Evolutionary conservation across 2,329 filamentous ascomycete species (phyloP).

Genomic region (Nothopassalora personata): DNA sequence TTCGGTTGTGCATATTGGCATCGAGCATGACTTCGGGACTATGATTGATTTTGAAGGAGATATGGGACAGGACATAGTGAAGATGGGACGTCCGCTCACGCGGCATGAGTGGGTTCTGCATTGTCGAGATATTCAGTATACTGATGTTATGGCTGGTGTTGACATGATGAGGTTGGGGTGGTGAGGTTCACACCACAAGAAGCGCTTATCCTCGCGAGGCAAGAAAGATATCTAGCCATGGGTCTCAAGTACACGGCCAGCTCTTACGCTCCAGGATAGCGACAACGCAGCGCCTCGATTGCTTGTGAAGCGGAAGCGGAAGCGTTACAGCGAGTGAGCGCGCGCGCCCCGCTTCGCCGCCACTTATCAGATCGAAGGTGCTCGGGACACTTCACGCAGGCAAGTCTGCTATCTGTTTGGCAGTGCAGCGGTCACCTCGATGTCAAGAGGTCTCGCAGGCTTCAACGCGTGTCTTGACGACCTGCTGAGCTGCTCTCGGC

Average conservation of each 20-base stretch:
- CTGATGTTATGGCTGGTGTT: background rate
- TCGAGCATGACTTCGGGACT: background rate
- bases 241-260: too few relatives aligned
- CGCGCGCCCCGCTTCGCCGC: too few relatives aligned
- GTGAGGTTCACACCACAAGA: background rate
- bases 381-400: too few relatives aligned
- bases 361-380: too few relatives aligned
- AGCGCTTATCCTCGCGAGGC: too few relatives aligned
- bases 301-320: too few relatives aligned
- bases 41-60: background rate
- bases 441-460: background rate
- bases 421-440: too few relatives aligned
- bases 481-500: constrained; percentile 42
- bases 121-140: background rate
- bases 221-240: too few relatives aligned
- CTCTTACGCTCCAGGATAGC: too few relatives aligned
- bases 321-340: too few relatives aligned
- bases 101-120: constrained; percentile 9
- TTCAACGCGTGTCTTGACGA: background rate
- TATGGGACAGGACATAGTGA: constrained; percentile 6
- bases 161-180: background rate
- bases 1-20: constrained; percentile 3
- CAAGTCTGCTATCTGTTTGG: too few relatives aligned
- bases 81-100: constrained; percentile 21
- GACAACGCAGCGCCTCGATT: too few relatives aligned